These are phyloP conservation scores for Boletus bicolor DNA, from an alignment of 768 basidiomycete genomes.

Conservation along the genomic window DNA sequence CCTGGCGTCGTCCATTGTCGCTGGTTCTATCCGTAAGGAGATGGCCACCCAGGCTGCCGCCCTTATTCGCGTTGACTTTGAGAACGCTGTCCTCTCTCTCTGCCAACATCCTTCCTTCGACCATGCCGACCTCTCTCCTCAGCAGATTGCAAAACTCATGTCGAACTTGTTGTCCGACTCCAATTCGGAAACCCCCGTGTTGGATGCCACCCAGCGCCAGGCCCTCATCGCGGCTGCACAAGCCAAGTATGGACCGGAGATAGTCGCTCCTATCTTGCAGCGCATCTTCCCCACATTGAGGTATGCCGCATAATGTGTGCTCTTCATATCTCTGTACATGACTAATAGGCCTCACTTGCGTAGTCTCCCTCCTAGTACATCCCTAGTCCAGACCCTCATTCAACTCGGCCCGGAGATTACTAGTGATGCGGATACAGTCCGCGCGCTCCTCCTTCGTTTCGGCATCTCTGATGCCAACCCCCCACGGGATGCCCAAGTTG, in stretches of 20 bases:
- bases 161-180: slow-evolving; percentile 74
- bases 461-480: slow-evolving; percentile 70
- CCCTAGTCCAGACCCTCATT: slow-evolving; percentile 71
- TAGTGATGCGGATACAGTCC: slow-evolving; percentile 65
- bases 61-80: slow-evolving; percentile 75
- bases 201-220: slow-evolving; percentile 73
- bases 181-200: slow-evolving; percentile 62
- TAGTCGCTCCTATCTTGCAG: slow-evolving; percentile 68
- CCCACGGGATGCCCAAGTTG: slow-evolving; percentile 64
- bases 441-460: slow-evolving; percentile 69
- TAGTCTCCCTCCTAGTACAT: slow-evolving; percentile 65
- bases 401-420: slow-evolving; percentile 81
- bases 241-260: slow-evolving; percentile 77
- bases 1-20: slow-evolving; percentile 70
- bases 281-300: slow-evolving; percentile 72
- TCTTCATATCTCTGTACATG: slow-evolving; percentile 9
- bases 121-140: slow-evolving; percentile 70
- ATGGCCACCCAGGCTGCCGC: slow-evolving; percentile 55
- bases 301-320: slow-evolving; percentile 38
- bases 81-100: slow-evolving; percentile 69
- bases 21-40: slow-evolving; percentile 58
- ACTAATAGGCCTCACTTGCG: slow-evolving; percentile 11
- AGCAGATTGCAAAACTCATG: slow-evolving; percentile 76
- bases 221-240: slow-evolving; percentile 72
- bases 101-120: slow-evolving; percentile 82